Evolutionary conservation across 805 yeast species (phyloP).

Genomic region (Yarrowia deformans): DNA sequence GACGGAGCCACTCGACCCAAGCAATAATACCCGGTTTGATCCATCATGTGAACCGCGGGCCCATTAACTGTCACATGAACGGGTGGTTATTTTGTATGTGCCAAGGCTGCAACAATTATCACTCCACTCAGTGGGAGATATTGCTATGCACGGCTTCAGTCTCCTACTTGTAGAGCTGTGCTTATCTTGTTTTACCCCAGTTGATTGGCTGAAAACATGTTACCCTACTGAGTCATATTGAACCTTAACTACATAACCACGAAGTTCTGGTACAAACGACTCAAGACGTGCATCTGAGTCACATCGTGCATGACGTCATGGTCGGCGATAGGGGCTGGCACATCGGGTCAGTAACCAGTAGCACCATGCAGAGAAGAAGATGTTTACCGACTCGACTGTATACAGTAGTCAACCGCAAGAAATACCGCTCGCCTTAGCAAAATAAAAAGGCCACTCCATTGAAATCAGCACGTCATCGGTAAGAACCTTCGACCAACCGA

Average conservation of each 20-base stretch:
- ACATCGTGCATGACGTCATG: conserved; percentile 14
- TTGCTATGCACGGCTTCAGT: conserved; percentile 9
- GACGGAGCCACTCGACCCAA: not conserved
- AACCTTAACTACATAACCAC: not conserved
- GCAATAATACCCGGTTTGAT: no score
- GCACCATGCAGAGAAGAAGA: conserved; percentile 6
- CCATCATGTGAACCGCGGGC: no score
- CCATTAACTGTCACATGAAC: no score
- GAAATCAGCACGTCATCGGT: not conserved
- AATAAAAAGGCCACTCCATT: not conserved
- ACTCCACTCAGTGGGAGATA: not conserved
- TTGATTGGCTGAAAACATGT: not conserved
- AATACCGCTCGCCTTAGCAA: no score
- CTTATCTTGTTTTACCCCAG: not conserved
- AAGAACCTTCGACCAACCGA: not conserved
- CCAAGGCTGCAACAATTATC: not conserved
- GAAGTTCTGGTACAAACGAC: not conserved
- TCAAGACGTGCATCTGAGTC: conserved; percentile 6
- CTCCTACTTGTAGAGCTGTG: not conserved
- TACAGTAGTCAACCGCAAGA: not conserved
- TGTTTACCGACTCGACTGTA: not conserved
- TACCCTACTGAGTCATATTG: conserved; percentile 11
- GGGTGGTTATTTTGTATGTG: no score
- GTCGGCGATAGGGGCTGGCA: not conserved
- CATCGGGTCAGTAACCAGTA: not conserved